Evolutionary conservation across 2,329 filamentous ascomycete genomes (phyloP).

Genomic region (Venturia asperata): DNA sequence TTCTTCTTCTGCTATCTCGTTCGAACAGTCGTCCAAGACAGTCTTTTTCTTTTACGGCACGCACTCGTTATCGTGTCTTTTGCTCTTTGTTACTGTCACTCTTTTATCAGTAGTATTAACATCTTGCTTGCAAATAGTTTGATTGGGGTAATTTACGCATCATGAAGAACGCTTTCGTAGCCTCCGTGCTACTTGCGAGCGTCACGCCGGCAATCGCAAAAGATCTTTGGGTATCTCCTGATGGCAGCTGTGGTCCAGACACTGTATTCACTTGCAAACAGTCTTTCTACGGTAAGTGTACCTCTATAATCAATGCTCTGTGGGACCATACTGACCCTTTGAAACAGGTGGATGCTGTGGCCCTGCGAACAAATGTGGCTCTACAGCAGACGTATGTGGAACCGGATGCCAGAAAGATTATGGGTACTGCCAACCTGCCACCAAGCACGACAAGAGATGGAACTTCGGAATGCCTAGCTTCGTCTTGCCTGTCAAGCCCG

Average conservation of each 20-base stretch:
- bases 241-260: constrained; percentile 12
- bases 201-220: constrained; percentile 2
- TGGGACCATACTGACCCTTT: not conserved
- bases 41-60: constrained; percentile 2
- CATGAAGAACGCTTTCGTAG: constrained; percentile 10
- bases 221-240: not conserved
- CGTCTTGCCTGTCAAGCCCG: constrained; percentile 3
- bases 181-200: constrained; percentile 11
- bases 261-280: not conserved
- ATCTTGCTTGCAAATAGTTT: no score
- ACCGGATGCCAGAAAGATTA: constrained; percentile 15
- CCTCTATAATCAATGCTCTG: not conserved
- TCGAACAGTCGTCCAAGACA: not conserved
- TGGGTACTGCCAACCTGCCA: constrained; percentile 10
- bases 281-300: constrained; percentile 13
- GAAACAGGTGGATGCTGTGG: constrained; percentile 17
- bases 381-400: constrained; percentile 9
- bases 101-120: constrained; percentile 2
- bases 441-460: constrained; percentile 6
- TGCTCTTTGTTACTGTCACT: constrained; percentile 5
- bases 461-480: not conserved
- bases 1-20: not conserved
- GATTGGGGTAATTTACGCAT: not conserved
- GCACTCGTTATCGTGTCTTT: constrained; percentile 17
- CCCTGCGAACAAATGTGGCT: constrained; percentile 10